Conservation (phyloP, 1,284 basidiomycete species). For the Cutaneotrichosporon spelunceum region DNA sequence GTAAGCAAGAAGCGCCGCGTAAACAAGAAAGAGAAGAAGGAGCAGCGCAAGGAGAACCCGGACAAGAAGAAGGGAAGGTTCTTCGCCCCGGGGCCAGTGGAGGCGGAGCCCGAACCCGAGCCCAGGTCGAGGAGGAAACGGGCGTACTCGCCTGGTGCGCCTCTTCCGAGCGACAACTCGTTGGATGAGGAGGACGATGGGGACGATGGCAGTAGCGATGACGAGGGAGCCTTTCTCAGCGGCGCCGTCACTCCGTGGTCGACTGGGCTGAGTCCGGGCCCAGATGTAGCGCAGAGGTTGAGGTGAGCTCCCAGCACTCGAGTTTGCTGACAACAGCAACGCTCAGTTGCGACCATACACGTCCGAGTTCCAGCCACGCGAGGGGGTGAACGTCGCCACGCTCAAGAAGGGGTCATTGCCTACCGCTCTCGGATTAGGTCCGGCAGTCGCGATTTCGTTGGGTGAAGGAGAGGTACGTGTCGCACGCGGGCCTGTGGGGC, state of each 20-base stretch:
- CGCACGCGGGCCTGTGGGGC: conserved; percentile 45
- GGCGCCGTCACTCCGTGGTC: conserved; percentile 33
- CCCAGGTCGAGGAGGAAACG: conserved; percentile 12
- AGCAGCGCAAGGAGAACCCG: conserved; percentile 13
- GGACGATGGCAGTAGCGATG: conserved; percentile 13
- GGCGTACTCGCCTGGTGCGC: conserved; percentile 38
- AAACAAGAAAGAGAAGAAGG: conserved; percentile 5
- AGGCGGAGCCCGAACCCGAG: conserved; percentile 1
- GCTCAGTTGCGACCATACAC: conserved; percentile 13
- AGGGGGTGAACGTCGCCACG: conserved; percentile 31
- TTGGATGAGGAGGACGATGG: conserved; percentile 7
- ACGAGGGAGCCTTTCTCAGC: conserved; percentile 17
- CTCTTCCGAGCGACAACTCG: conserved; percentile 19
- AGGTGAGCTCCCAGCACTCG: conserved; percentile 5
- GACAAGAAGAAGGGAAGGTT: conserved; percentile 7
- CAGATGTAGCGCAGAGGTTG: conserved; percentile 3
- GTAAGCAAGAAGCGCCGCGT: conserved; percentile 19
- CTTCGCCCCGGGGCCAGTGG: conserved; percentile 7
- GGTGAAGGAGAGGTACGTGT: conserved; percentile 1
- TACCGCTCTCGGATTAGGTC: conserved; percentile 18
- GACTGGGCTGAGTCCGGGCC: conserved; percentile 18
- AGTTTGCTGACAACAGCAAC: conserved; percentile 8
- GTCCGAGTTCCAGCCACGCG: conserved; percentile 27
- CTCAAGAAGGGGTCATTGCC: conserved; percentile 20
- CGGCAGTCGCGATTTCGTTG: background rate